Percentiles rank a stretch among this genome's conserved stretches.
Evolutionary conservation across 306 rosid species (phyloP).

Genomic region (Citrullus mucosospermus): DNA sequence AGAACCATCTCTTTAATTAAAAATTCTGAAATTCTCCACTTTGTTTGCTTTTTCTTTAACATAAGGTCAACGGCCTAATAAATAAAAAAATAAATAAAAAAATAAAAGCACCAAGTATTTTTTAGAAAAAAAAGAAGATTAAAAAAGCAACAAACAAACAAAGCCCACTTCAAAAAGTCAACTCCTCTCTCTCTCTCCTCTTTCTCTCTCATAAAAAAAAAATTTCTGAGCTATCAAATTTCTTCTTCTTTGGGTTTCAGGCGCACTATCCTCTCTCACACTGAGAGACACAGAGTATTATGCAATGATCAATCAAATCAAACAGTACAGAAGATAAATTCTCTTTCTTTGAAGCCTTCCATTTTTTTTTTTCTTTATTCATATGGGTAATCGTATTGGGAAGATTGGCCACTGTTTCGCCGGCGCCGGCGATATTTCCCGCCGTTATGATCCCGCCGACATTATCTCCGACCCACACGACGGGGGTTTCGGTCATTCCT

Average conservation of each 20-base stretch:
- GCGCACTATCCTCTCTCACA: neutral
- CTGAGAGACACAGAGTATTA: neutral
- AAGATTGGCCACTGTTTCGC: constrained; percentile 32
- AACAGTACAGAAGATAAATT: neutral
- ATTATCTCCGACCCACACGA: constrained; percentile 12
- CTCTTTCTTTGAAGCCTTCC: neutral
- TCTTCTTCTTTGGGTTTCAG: neutral
- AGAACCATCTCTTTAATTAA: neutral
- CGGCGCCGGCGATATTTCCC: constrained; percentile 40
- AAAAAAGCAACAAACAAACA: constrained; percentile 9
- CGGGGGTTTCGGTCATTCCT: constrained; percentile 42
- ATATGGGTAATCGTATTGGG: constrained; percentile 58
- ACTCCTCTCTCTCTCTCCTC: constrained; percentile 16
- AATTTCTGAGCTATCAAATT: neutral
- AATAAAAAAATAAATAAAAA: neutral
- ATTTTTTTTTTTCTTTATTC: neutral
- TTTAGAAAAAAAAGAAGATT: neutral
- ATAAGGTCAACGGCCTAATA: neutral
- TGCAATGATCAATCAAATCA: constrained; percentile 12
- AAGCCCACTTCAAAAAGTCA: constrained; percentile 23
- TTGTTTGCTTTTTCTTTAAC: neutral
- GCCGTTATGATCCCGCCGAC: constrained; percentile 19
- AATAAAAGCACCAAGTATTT: neutral
- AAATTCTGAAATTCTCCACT: neutral
- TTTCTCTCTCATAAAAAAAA: neutral